A percentile compares a stretch with the other conserved stretches of the same genome.
Evolutionary conservation across 2,329 filamentous ascomycete genomes (phyloP).

Genomic region (Fusarium sp.): DNA sequence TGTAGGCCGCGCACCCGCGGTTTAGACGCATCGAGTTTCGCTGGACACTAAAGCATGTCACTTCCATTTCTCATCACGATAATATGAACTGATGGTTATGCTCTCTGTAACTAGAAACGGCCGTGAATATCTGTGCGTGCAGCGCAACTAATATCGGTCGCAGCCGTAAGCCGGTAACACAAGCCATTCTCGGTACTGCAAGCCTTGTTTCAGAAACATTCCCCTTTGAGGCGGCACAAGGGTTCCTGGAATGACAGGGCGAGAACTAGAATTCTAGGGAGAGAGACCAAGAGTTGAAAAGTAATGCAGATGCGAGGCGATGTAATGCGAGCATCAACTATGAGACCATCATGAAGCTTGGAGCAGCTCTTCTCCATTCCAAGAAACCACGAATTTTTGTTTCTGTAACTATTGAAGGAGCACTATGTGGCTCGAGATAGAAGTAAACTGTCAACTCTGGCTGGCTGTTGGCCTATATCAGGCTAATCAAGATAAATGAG

Average conservation of each 20-base stretch:
- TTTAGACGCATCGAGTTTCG: not conserved
- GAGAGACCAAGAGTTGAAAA: not conserved
- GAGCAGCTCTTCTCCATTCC: not conserved
- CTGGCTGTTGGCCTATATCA: not conserved
- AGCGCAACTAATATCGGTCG: not conserved
- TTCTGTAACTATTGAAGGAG: not conserved
- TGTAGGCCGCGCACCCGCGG: not conserved
- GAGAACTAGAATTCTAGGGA: slow-evolving; percentile 22
- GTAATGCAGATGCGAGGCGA: not conserved
- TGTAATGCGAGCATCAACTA: not conserved
- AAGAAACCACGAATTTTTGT: not conserved
- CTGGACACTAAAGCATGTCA: not conserved
- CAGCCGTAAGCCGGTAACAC: not conserved
- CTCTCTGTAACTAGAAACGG: not conserved
- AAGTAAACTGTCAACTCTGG: not conserved
- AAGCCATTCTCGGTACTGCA: slow-evolving; percentile 10
- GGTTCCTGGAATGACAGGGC: slow-evolving; percentile 26
- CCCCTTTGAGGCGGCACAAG: slow-evolving; percentile 2
- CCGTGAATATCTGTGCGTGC: not conserved
- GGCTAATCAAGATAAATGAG: slow-evolving; percentile 15
- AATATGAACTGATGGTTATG: not conserved
- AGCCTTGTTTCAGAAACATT: slow-evolving; percentile 38
- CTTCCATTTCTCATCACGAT: not conserved
- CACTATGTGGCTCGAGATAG: not conserved
- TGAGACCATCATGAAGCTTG: slow-evolving; percentile 4